phyloP scores from a whole-genome alignment of 768 basidiomycete species.

The Candolleomyces eurysporus region DNA sequence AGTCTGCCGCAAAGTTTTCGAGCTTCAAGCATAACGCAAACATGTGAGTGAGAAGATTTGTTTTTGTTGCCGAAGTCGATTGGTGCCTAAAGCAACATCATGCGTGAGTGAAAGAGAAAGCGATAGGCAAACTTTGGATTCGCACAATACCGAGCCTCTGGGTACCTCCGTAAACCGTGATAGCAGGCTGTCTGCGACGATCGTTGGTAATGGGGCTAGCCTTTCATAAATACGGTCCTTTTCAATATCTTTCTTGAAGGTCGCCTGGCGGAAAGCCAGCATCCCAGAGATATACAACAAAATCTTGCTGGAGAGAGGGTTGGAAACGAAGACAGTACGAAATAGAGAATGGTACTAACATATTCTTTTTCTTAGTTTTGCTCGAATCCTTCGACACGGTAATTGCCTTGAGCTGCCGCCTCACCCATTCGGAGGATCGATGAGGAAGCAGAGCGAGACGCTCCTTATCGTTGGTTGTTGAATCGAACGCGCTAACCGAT shows the following conservation, averaged over 20 bases:
- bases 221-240: constrained; percentile 55
- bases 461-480: constrained; percentile 45
- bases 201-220: constrained; percentile 55
- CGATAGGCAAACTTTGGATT: constrained; percentile 4
- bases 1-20: constrained; percentile 76
- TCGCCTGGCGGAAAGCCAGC: constrained; percentile 60
- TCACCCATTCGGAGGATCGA: constrained; percentile 67
- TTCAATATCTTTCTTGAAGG: constrained; percentile 36
- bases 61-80: constrained; percentile 67
- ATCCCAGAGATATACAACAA: constrained; percentile 82
- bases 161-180: constrained; percentile 78
- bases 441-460: constrained; percentile 59
- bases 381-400: constrained; percentile 38
- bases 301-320: constrained; percentile 53
- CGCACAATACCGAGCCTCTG: constrained; percentile 65
- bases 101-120: neutral
- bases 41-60: constrained; percentile 72
- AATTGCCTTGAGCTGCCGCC: constrained; percentile 52
- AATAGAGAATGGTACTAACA: constrained; percentile 45
- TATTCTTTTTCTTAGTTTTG: constrained; percentile 54
- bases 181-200: constrained; percentile 72
- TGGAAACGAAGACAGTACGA: neutral
- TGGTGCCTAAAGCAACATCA: constrained; percentile 36
- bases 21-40: constrained; percentile 78
- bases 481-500: constrained; percentile 51